Evolutionary conservation across 768 basidiomycete genomes (phyloP).

Genomic region (Boletus speciosus): DNA sequence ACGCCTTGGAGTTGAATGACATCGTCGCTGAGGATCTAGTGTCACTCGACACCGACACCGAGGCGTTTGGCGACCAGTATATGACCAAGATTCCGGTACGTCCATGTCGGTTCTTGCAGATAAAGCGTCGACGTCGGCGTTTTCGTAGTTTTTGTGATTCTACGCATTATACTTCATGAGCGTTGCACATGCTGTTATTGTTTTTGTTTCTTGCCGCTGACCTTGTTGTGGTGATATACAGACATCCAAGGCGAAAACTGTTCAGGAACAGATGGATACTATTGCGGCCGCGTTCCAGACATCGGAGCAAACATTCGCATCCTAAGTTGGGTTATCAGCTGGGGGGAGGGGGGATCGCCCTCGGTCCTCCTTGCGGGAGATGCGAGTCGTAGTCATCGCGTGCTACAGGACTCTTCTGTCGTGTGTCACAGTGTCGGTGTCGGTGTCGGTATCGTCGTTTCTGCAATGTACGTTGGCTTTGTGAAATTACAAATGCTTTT

Average conservation of each 20-base stretch:
- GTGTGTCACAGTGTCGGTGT: too few relatives aligned
- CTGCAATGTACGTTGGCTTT: too few relatives aligned
- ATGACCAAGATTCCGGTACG: too few relatives aligned
- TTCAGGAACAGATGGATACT: neutral
- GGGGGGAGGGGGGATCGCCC: neutral
- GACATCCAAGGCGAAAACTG: neutral
- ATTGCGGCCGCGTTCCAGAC: neutral
- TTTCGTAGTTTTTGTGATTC: too few relatives aligned
- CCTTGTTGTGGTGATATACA: too few relatives aligned
- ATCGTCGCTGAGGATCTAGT: neutral
- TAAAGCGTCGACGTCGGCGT: too few relatives aligned
- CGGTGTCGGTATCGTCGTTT: too few relatives aligned
- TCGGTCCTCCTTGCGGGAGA: neutral
- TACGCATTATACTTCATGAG: too few relatives aligned
- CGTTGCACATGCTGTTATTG: too few relatives aligned
- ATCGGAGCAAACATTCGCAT: neutral
- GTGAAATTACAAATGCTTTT: too few relatives aligned
- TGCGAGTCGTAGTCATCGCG: slow-evolving; percentile 12
- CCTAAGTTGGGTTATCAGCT: neutral
- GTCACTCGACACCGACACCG: neutral
- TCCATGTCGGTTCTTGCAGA: too few relatives aligned
- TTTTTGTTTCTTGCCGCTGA: neutral
- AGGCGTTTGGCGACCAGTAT: neutral
- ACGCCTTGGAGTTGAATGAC: rapidly evolving
- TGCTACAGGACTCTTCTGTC: too few relatives aligned